phyloP scores from a whole-genome alignment of 331 rosid species.

The Spiraea crenata region DNA sequence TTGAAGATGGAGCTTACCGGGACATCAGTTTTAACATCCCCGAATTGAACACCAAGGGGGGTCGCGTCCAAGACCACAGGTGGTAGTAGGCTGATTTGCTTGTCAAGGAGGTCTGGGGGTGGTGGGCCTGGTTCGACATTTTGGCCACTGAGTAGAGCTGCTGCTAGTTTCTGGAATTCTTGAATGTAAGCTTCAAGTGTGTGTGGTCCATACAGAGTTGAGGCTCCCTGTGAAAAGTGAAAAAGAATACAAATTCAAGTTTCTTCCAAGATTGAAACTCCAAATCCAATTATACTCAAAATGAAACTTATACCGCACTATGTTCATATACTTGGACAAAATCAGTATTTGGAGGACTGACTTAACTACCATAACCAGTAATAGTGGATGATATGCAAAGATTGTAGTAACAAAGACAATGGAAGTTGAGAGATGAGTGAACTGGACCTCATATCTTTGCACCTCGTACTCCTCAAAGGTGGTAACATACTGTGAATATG shows the following conservation, averaged over 20 bases:
- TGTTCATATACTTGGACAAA: too few species aligned
- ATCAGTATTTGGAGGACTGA: too few species aligned
- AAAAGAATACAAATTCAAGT: too few species aligned
- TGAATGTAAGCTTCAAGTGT: constrained; percentile 31
- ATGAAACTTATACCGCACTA: neutral
- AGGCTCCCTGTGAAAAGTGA: constrained; percentile 22
- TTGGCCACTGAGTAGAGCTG: constrained; percentile 9
- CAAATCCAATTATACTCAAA: too few species aligned
- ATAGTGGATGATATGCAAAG: neutral
- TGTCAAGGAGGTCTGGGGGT: constrained; percentile 23
- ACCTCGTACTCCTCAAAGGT: constrained; percentile 26
- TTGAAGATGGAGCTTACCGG: constrained; percentile 18
- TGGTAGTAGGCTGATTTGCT: constrained; percentile 27
- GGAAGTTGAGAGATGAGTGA: neutral
- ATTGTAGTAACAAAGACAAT: neutral
- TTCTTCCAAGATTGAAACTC: too few species aligned
- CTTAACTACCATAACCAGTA: neutral
- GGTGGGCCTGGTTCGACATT: constrained; percentile 14
- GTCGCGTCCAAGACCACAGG: constrained; percentile 25
- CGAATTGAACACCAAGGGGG: constrained; percentile 18
- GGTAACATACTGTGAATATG: constrained; percentile 28
- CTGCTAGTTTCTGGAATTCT: constrained; percentile 29
- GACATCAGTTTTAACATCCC: constrained; percentile 15
- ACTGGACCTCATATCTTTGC: constrained; percentile 29
- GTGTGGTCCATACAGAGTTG: constrained; percentile 28